These are phyloP conservation scores for Septoria linicola DNA, from an alignment of 2,329 filamentous ascomycete genomes.

Conservation along the genomic window DNA sequence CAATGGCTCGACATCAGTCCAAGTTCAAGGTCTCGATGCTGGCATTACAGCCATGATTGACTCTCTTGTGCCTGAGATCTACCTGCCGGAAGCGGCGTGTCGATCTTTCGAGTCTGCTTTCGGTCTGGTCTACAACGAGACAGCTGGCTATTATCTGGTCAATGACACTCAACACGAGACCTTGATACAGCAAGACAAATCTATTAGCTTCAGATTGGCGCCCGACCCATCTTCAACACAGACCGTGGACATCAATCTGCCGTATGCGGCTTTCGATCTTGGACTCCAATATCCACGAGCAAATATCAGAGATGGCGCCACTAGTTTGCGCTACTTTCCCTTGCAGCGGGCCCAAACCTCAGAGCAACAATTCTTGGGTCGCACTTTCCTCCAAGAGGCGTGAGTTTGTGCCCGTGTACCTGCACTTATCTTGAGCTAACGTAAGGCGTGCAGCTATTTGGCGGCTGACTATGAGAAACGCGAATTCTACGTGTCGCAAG, in stretches of 20 bases:
- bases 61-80: conserved; percentile 44
- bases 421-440: neutral
- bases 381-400: conserved; percentile 36
- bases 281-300: conserved; percentile 20
- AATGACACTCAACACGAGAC: conserved; percentile 40
- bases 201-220: conserved; percentile 38
- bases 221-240: neutral
- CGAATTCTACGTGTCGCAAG: conserved; percentile 15
- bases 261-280: conserved; percentile 36
- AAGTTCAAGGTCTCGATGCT: conserved; percentile 33
- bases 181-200: conserved; percentile 36
- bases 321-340: conserved; percentile 28
- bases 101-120: conserved; percentile 43
- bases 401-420: too few relatives aligned
- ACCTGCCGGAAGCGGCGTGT: conserved; percentile 42
- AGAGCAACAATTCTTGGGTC: conserved; percentile 31
- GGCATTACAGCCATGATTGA: conserved; percentile 43
- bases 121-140: conserved; percentile 41
- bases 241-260: conserved; percentile 26
- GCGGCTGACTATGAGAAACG: conserved; percentile 17
- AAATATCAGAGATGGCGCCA: conserved; percentile 42
- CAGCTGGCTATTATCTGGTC: conserved; percentile 42
- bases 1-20: conserved; percentile 27
- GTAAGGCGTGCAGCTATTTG: conserved; percentile 8
- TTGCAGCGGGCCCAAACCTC: conserved; percentile 26